A percentile compares a stretch with the other conserved stretches of the same genome.
Evolutionary conservation across 2,329 filamentous ascomycete species (phyloP).

Genomic region (Huntiella decipiens): DNA sequence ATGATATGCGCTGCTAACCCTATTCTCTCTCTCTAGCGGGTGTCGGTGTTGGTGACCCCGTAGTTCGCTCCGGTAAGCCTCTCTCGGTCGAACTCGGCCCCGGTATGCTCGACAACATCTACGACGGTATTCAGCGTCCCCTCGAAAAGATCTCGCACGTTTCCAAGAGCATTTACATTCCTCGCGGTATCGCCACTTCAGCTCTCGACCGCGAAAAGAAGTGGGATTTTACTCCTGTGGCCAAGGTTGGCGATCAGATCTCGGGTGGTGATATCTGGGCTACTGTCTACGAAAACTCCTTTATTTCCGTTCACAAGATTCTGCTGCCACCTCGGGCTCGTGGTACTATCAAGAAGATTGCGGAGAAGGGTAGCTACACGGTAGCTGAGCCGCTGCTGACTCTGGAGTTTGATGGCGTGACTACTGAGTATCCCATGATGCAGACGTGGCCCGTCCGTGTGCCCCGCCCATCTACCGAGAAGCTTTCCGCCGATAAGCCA

Average conservation of each 20-base stretch:
- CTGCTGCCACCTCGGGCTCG: slow-evolving; percentile 74
- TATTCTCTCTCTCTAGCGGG: slow-evolving; percentile 40
- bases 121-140: slow-evolving; percentile 95
- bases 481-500: slow-evolving; percentile 70
- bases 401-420: slow-evolving; percentile 92
- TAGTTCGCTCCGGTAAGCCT: slow-evolving; percentile 78
- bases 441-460: slow-evolving; percentile 97
- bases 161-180: slow-evolving; percentile 88
- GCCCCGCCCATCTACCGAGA: slow-evolving; percentile 79
- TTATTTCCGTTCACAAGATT: slow-evolving; percentile 85
- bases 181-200: slow-evolving; percentile 74
- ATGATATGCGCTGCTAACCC: neutral
- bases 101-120: slow-evolving; percentile 95
- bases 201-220: slow-evolving; percentile 80
- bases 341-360: slow-evolving; percentile 82
- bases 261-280: slow-evolving; percentile 93
- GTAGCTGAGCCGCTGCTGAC: slow-evolving; percentile 88
- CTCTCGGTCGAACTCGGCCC: slow-evolving; percentile 93
- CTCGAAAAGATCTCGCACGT: slow-evolving; percentile 63
- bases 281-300: slow-evolving; percentile 85
- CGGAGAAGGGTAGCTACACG: slow-evolving; percentile 78
- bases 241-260: slow-evolving; percentile 94
- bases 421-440: slow-evolving; percentile 93
- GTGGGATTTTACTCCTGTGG: slow-evolving; percentile 83
- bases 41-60: slow-evolving; percentile 88